Evolutionary conservation across 495 filamentous ascomycete genomes (phyloP), one percentile per base, ranked within the genome.

Genomic region (Talaromyces wortmannii): DNA sequence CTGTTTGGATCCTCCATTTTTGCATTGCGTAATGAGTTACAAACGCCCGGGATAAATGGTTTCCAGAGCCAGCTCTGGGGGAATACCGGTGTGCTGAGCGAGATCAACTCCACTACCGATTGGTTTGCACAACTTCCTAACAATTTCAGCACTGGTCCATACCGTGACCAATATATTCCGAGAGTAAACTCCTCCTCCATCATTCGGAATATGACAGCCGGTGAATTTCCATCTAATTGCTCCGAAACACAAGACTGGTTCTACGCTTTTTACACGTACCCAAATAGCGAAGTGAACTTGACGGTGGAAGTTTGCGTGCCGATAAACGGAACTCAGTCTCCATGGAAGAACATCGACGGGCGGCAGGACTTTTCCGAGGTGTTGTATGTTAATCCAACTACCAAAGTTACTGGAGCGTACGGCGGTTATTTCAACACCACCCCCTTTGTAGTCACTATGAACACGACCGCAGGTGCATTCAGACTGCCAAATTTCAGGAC

Each of bases 401-500:
- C 33, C 48, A 51, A 40, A 0, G 11, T 65, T 62, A 57, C 52
- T 57, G 8, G 47, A 17, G 12, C 40, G 47, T 51, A 8, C 16
- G 29, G 12, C 23, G 23, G 23, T 23, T 1, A 23, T 23, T 23
- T 23, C 23, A 23, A 23, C 23, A 4, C 23, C 18, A 6, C 6
- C 62, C 18, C 17, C 45, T 56, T 57, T 23, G 53, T 48, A 59
- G 54, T 67, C 10, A 60, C n/a, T 6, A 42, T 65, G 5, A 59
- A 59, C 10, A 71, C 61, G 7, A 70, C 63, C 6, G 56, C 62
- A 5, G 69, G 66, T 3, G 70, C 64, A 40, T 72, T 72, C 49
- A 68, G 70, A 56, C 49, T 70, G 4, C 69, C 69, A 3, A 68
- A 62, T 33, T 63, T 66, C 53, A 50, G 58, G 36, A 72, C 70